phyloP scores from a whole-genome alignment of 179 eudicot genomes.

The Camellia oleifera region DNA sequence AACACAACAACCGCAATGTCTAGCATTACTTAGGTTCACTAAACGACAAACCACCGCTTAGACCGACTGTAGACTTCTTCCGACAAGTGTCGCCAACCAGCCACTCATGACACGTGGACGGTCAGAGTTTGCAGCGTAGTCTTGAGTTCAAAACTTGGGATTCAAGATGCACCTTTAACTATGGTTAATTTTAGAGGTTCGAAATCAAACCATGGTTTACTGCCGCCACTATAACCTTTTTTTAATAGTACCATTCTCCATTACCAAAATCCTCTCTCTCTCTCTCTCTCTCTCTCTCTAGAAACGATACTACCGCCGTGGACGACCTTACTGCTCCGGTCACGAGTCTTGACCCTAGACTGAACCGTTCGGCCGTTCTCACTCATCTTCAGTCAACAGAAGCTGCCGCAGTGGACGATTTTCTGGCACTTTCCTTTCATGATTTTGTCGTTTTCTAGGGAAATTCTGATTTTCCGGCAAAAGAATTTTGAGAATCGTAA shows the following conservation, averaged over 20 bases:
- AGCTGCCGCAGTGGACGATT: background rate
- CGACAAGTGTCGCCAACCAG: slow-evolving; percentile 21
- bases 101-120: slow-evolving; percentile 24
- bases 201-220: slow-evolving; percentile 7
- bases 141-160: background rate
- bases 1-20: no score
- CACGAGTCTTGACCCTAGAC: background rate
- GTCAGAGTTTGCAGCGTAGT: slow-evolving; percentile 2
- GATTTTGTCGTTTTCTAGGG: background rate
- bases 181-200: background rate
- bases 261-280: background rate
- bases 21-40: background rate
- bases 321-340: background rate
- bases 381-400: background rate
- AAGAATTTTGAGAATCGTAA: background rate
- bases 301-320: slow-evolving; percentile 13
- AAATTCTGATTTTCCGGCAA: background rate
- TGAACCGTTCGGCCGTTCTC: slow-evolving; percentile 8
- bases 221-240: slow-evolving; percentile 21
- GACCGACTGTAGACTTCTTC: background rate
- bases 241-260: background rate
- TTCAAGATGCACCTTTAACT: slow-evolving; percentile 7
- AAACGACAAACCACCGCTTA: slow-evolving; percentile 17
- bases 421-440: background rate
- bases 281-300: slow-evolving; percentile 5